These are phyloP conservation scores for Albifimbria verrucaria DNA, from an alignment of 2,329 filamentous ascomycete species.

Conservation along the genomic window DNA sequence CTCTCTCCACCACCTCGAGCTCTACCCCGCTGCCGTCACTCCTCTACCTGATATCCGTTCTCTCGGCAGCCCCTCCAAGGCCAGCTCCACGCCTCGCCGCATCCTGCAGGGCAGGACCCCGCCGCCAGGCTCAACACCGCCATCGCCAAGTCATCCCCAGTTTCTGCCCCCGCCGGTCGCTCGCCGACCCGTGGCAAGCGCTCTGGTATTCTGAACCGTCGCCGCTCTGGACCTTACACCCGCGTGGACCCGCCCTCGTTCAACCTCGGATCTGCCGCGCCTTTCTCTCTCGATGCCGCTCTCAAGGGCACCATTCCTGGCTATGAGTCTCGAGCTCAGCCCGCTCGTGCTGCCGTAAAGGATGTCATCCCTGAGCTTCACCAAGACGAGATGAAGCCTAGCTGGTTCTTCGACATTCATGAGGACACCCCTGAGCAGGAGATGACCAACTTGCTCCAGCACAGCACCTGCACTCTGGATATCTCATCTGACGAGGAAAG, in stretches of 20 bases:
- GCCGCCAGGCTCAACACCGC: conserved; percentile 41
- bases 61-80: conserved; percentile 27
- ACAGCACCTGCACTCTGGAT: conserved; percentile 81
- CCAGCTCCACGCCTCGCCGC: conserved; percentile 32
- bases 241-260: conserved; percentile 71
- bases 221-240: conserved; percentile 61
- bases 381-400: conserved; percentile 52
- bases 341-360: conserved; percentile 26
- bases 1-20: conserved; percentile 27
- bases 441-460: conserved; percentile 88
- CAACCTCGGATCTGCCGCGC: conserved; percentile 50
- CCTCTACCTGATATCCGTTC: conserved; percentile 22
- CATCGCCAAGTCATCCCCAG: conserved; percentile 47
- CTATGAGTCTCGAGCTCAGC: conserved; percentile 46
- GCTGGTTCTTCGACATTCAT: conserved; percentile 92
- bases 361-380: conserved; percentile 25
- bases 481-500: conserved; percentile 85
- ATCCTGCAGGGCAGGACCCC: conserved; percentile 54
- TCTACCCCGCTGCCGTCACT: conserved; percentile 10
- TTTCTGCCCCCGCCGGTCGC: conserved; percentile 71
- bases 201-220: conserved; percentile 63
- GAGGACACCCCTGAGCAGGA: conserved; percentile 89
- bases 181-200: conserved; percentile 73
- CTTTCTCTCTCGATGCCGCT: conserved; percentile 83
- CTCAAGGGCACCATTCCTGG: conserved; percentile 71